These are phyloP conservation scores for Marchantia paleacea DNA, from an alignment of 225 moss, liverwort and hornwort genomes.

Conservation along the genomic window DNA sequence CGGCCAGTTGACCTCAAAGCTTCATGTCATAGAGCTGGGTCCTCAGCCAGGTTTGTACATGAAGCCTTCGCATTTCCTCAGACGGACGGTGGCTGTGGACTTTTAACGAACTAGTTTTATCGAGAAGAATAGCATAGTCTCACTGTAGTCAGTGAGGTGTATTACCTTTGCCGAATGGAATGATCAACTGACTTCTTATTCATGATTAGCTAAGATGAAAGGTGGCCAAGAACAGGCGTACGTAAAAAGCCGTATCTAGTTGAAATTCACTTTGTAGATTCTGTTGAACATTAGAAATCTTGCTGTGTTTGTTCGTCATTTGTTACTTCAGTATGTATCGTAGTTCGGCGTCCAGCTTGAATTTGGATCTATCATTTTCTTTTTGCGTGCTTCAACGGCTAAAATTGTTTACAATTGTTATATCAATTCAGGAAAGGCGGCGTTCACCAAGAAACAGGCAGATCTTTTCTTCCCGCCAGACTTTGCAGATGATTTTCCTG, in stretches of 20 bases:
- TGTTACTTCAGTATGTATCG: neutral
- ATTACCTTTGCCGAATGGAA: neutral
- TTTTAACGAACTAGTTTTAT: too few relatives aligned
- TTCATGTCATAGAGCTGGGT: conserved; percentile 97
- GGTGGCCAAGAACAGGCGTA: too few relatives aligned
- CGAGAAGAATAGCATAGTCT: neutral
- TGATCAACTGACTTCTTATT: neutral
- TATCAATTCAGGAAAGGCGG: conserved; percentile 56
- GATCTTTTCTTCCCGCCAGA: conserved; percentile 98
- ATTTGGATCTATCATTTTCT: neutral
- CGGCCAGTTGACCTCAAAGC: conserved; percentile 89
- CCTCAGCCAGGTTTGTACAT: conserved; percentile 72
- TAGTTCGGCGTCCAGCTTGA: too few relatives aligned
- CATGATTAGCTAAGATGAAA: too few relatives aligned
- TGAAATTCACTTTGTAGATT: too few relatives aligned
- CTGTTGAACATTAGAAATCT: too few relatives aligned
- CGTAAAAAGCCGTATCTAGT: too few relatives aligned
- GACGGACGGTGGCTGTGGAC: too few relatives aligned
- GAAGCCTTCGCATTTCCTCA: neutral
- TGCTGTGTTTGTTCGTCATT: neutral
- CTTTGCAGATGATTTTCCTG: conserved; percentile 98
- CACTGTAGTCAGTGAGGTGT: neutral
- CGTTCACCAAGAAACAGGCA: conserved; percentile 92
- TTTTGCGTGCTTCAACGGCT: neutral
- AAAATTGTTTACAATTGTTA: too few relatives aligned